Evolutionary conservation across 192 early-diverging fungal species (phyloP).

Genomic region (Mortierella antarctica): DNA sequence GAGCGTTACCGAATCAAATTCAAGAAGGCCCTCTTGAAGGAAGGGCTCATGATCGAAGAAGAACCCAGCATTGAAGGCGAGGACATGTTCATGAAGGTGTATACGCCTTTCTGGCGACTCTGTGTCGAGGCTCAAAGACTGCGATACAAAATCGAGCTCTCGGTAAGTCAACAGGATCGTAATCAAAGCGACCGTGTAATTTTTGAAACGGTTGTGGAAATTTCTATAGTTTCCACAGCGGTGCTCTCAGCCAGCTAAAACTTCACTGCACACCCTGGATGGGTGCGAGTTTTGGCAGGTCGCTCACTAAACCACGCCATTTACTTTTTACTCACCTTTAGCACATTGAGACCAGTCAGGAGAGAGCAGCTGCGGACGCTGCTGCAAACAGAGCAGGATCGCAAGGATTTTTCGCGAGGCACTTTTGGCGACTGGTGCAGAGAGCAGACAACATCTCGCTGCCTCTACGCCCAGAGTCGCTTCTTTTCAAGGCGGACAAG

Average conservation of each 20-base stretch:
- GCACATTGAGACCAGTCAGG: constrained; percentile 27
- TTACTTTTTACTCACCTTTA: constrained; percentile 3
- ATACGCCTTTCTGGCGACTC: constrained; percentile 53
- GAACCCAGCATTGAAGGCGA: constrained; percentile 50
- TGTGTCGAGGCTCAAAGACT: constrained; percentile 55
- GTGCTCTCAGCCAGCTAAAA: too few relatives aligned
- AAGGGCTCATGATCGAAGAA: constrained; percentile 53
- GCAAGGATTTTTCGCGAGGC: constrained; percentile 1
- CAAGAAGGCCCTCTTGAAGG: constrained; percentile 44
- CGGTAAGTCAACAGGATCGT: constrained; percentile 23
- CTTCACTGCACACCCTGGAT: too few relatives aligned
- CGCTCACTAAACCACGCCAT: too few relatives aligned
- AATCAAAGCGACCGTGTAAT: too few relatives aligned
- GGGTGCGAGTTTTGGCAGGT: too few relatives aligned
- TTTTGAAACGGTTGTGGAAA: too few relatives aligned
- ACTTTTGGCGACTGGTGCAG: constrained; percentile 15
- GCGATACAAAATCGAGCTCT: constrained; percentile 44
- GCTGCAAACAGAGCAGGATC: not conserved
- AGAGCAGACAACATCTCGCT: constrained; percentile 34
- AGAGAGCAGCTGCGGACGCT: constrained; percentile 21
- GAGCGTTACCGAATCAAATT: constrained; percentile 39
- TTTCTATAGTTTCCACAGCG: too few relatives aligned
- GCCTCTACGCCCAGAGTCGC: constrained; percentile 46
- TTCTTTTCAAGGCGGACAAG: constrained; percentile 49
- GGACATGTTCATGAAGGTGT: constrained; percentile 55